Evolutionary conservation across 164 flowering plant genomes (phyloP), one percentile per base, ranked within the genome.

Genomic region (Berberis vulgaris): DNA sequence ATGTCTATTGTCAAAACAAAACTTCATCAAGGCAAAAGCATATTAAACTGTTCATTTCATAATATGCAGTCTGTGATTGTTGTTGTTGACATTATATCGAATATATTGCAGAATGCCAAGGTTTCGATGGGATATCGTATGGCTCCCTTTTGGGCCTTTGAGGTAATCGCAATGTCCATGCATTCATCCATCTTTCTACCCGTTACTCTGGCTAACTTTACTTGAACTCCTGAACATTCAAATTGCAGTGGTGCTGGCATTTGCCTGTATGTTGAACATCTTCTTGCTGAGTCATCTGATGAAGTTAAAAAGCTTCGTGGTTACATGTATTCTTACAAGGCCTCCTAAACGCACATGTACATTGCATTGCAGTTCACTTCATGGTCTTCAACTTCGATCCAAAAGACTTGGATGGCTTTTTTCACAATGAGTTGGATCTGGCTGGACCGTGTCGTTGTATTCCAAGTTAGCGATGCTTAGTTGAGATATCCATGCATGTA

Each of bases 81-180:
- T 42, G 8, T 53, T 7, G 42, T 65, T 64, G n/a, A 60, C 55
- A 52, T 64, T 1, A 46, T 45, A 53, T 41, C 61, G 57, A 26
- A 5, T 66, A 45, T 73, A 6, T 54, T 68, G 71, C 68, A 94
- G 98, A 65, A n/a, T 94, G 83, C 79, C 98, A 66, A 85, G 73
- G 73, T 90, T 94, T 49, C 83, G 84, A 26, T 94, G 96, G 98
- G 95, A 94, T 65, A 77, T 83, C 45, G 71, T 94, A 46, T 91
- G 98, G 98, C 92, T 90, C 67, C 93, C 97, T 7, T 73, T 90
- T 45, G 91, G 86, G 2, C 97, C 98, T 58, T 69, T 88, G 60
- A 69, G 96, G 98, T 93, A 81, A 50, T 42, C 67, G 61, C 7
- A 65, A 54, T 57, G 9, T 63, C 53, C 43, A 46, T 59, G 10